A percentile compares a stretch with the other conserved stretches of the same genome.
Evolutionary conservation across 768 basidiomycete genomes (phyloP).

Genomic region (Serendipita sp.): DNA sequence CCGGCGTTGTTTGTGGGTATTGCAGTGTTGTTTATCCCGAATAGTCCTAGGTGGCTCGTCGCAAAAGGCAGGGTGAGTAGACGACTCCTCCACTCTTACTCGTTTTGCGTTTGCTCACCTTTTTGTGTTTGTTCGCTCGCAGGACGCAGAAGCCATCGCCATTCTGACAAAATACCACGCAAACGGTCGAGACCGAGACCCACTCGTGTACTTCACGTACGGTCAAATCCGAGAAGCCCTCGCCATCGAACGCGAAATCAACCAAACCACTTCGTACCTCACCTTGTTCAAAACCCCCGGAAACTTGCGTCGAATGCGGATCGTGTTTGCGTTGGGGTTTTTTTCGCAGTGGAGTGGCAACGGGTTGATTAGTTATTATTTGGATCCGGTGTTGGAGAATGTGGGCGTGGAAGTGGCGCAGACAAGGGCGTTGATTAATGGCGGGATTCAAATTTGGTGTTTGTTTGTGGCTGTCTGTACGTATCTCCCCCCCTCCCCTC

Average conservation of each 20-base stretch:
- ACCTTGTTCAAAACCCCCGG: constrained; percentile 45
- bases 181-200: constrained; percentile 18
- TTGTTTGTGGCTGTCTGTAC: constrained; percentile 50
- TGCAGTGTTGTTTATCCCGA: constrained; percentile 41
- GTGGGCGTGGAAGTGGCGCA: constrained; percentile 40
- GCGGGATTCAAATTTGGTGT: constrained; percentile 23
- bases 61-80: constrained; percentile 38
- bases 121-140: constrained; percentile 10
- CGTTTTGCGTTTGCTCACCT: constrained; percentile 24
- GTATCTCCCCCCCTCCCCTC: constrained; percentile 25
- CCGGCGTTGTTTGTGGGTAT: constrained; percentile 31
- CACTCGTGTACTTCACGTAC: constrained; percentile 46
- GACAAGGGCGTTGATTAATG: constrained; percentile 40
- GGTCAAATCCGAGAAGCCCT: constrained; percentile 31
- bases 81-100: constrained; percentile 28
- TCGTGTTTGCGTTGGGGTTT: constrained; percentile 23
- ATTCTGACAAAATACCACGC: constrained; percentile 63
- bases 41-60: constrained; percentile 24
- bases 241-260: too few species aligned
- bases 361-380: constrained; percentile 18
- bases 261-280: constrained; percentile 30
- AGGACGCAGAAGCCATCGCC: constrained; percentile 40
- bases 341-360: too few species aligned
- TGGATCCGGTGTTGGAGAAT: constrained; percentile 47
- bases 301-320: constrained; percentile 49